Evolutionary conservation across 306 rosid species (phyloP).

Genomic region (Vicia villosa): DNA sequence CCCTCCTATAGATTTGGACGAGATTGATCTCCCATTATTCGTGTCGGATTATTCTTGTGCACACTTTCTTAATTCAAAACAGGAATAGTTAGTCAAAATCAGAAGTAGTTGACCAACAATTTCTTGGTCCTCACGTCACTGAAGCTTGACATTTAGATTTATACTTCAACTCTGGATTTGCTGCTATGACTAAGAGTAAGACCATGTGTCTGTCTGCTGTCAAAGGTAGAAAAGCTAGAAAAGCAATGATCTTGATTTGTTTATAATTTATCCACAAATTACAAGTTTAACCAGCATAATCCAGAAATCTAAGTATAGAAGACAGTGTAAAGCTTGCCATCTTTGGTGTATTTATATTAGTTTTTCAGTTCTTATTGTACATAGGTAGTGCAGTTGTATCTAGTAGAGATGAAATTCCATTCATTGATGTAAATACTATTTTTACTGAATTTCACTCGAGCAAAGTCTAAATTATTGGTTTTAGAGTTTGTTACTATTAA

Average conservation of each 20-base stretch:
- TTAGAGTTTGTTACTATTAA: no score
- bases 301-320: slow-evolving; percentile 38
- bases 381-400: slow-evolving; percentile 36
- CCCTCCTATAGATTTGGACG: slow-evolving; percentile 82
- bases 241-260: slow-evolving; percentile 20
- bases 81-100: not conserved
- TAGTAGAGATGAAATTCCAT: slow-evolving; percentile 32
- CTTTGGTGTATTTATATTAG: slow-evolving; percentile 15
- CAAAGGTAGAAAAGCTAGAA: slow-evolving; percentile 23
- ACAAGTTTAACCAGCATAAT: slow-evolving; percentile 25
- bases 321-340: slow-evolving; percentile 18
- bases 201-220: slow-evolving; percentile 1
- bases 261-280: slow-evolving; percentile 5
- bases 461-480: not conserved
- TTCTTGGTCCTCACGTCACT: slow-evolving; percentile 16
- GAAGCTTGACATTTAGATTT: slow-evolving; percentile 32
- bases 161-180: slow-evolving; percentile 26
- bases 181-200: not conserved
- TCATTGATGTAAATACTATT: slow-evolving; percentile 50
- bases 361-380: slow-evolving; percentile 32
- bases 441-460: not conserved
- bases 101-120: slow-evolving; percentile 35
- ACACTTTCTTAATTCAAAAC: slow-evolving; percentile 63
- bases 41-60: slow-evolving; percentile 72
- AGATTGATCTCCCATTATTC: slow-evolving; percentile 62